Conservation (phyloP, 2,329 filamentous ascomycete genomes). For the Colletotrichum karsti region DNA sequence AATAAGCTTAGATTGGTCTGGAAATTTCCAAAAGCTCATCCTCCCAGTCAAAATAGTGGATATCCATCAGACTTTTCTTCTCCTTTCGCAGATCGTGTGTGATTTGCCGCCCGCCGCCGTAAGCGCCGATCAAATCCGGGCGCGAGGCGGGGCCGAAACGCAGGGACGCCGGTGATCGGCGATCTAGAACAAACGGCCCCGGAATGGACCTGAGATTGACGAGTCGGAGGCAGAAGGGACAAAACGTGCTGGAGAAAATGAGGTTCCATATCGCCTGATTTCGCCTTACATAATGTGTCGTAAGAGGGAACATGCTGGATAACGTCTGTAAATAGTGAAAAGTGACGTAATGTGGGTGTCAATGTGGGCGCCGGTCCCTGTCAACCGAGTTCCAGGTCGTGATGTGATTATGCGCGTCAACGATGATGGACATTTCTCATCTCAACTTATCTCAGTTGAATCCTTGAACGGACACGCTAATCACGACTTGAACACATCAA, state of each 20-base stretch:
- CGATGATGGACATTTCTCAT: not conserved
- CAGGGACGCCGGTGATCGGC: slow-evolving; percentile 8
- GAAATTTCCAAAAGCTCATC: too few species aligned
- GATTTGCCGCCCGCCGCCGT: not conserved
- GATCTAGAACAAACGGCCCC: not conserved
- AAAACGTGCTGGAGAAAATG: not conserved
- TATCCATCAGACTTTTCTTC: too few species aligned
- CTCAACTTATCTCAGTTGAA: slow-evolving; percentile 7
- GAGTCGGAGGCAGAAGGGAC: not conserved
- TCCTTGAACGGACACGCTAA: not conserved
- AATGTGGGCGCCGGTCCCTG: slow-evolving; percentile 6
- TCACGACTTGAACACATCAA: not conserved
- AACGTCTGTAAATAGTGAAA: not conserved
- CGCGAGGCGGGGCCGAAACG: not conserved
- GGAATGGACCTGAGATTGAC: not conserved
- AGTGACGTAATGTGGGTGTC: slow-evolving; percentile 26
- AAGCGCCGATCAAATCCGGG: not conserved
- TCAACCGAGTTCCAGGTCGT: slow-evolving; percentile 11
- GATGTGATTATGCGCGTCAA: slow-evolving; percentile 19
- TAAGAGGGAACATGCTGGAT: slow-evolving; percentile 14
- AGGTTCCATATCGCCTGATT: not conserved
- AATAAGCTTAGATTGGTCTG: not conserved
- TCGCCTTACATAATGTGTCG: not conserved
- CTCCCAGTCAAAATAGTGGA: too few species aligned
- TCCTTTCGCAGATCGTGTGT: too few species aligned